These are phyloP conservation scores for Corynascus novoguineensis DNA, from an alignment of 495 filamentous ascomycete species.

Conservation along the genomic window DNA sequence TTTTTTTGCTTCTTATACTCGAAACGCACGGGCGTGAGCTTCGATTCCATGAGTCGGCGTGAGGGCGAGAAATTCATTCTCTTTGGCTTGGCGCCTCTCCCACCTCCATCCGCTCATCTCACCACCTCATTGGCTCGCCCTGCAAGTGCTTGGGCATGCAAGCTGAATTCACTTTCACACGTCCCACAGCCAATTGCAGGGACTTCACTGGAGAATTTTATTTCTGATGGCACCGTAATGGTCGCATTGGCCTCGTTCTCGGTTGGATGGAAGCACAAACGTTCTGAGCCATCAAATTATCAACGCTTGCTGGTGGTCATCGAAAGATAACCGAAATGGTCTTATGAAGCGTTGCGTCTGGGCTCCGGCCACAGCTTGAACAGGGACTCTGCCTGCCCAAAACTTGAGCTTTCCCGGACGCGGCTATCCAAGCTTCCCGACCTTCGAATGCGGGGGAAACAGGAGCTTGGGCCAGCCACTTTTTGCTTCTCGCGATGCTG, in stretches of 20 bases:
- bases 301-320: too few species aligned
- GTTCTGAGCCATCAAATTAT: background rate
- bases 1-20: conserved; percentile 14
- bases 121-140: conserved; percentile 25
- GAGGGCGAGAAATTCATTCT: background rate
- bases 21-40: background rate
- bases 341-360: too few species aligned
- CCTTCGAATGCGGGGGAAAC: background rate
- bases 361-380: background rate
- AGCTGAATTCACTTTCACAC: conserved; percentile 23
- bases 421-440: conserved; percentile 7
- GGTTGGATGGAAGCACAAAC: background rate
- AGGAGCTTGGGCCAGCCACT: background rate
- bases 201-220: background rate
- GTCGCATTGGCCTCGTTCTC: conserved; percentile 1
- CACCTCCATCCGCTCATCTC: background rate
- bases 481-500: background rate
- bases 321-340: too few species aligned
- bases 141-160: conserved; percentile 25
- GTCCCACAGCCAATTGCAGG: conserved; percentile 22
- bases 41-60: background rate
- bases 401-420: conserved; percentile 1
- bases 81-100: conserved; percentile 11
- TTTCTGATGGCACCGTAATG: background rate
- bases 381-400: background rate